Base-by-base conservation (phyloP, 192 early-diverging fungal species). In the Chytriomyces hyalinus region DNA sequence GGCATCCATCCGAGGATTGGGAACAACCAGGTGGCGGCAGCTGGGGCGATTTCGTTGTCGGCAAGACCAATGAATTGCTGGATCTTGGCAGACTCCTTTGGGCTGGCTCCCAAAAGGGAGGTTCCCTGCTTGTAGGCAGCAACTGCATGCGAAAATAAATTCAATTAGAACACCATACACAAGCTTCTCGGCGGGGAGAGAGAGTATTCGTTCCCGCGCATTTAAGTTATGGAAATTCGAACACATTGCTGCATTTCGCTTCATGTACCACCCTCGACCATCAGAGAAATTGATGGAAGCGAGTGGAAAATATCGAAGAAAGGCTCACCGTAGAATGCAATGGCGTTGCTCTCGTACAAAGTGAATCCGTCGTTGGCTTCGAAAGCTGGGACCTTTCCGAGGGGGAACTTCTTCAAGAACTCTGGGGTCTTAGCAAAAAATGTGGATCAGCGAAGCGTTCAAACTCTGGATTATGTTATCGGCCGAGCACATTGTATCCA, bases 391-490 rank as follows among this genome's bases (percentile, higher is more conserved):
- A 95, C 88, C 90, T 97, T 97, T 81, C 93, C 94, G 67, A 91
- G 77, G 46, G 95, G 95, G 91, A 93, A 97, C 89, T 97, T 98
- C 85, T 90, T 89, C 69, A 93, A 81, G 88, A 89, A 97, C 85
- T 92, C 95, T 59, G 90, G 82, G 60, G 87, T 90, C 87, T 83
- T 43, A 0, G 10, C 2, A 6, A 20, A 67, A 9, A 10, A 49
- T 73, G 71, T 57, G 13, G 53, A 57, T 36, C 36, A 36, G 36
- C 36, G 36, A 36, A 36, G 36, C 28, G 28, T 36, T 36, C 36
- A 36, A 36, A 36, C 4, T 36, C 36, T 36, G 36, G 36, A 36
- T 36, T 2, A 36, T 36, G 36, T 36, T 36, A 36, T 36, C 36
- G 36, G 53, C 20, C 53, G 53, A 57, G 20, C 53, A 0, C 13